Evolutionary conservation across 192 early-diverging fungal species (phyloP).

Genomic region (Podila horticola): DNA sequence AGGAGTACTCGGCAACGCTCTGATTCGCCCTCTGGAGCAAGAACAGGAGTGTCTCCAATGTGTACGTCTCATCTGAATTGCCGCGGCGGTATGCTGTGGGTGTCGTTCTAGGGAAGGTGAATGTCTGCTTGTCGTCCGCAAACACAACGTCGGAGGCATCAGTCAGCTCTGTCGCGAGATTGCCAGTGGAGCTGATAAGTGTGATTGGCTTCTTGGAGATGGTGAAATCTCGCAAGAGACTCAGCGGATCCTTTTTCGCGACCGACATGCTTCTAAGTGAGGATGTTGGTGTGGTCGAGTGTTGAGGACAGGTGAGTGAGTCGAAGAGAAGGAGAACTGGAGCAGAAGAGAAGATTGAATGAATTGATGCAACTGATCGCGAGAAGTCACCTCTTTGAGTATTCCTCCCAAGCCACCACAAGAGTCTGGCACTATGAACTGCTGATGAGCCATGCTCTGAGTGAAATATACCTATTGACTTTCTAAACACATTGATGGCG

Average conservation of each 20-base stretch:
- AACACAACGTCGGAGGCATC: slow-evolving; percentile 66
- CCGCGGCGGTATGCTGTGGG: slow-evolving; percentile 67
- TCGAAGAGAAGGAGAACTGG: neutral
- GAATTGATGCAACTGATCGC: no score
- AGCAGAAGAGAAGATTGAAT: neutral
- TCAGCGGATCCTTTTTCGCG: slow-evolving; percentile 59
- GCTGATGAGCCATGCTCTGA: no score
- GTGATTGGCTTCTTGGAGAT: slow-evolving; percentile 63
- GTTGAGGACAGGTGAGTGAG: neutral
- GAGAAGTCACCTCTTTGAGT: neutral
- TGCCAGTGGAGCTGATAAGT: slow-evolving; percentile 56
- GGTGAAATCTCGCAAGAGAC: slow-evolving; percentile 71
- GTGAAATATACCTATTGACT: no score
- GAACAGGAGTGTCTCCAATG: slow-evolving; percentile 76
- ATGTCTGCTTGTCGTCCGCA: slow-evolving; percentile 57
- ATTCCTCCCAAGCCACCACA: neutral
- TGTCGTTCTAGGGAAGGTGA: slow-evolving; percentile 64
- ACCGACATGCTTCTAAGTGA: slow-evolving; percentile 8
- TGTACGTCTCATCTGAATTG: slow-evolving; percentile 71
- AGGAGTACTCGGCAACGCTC: slow-evolving; percentile 79
- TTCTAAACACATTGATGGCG: neutral
- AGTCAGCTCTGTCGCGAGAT: slow-evolving; percentile 50
- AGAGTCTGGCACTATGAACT: no score
- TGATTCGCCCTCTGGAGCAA: slow-evolving; percentile 71
- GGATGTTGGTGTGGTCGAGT: neutral